Percentiles rank a stretch among this genome's conserved stretches.
phyloP scores from a whole-genome alignment of 805 yeast species.

The Suhomyces xylopsoci region DNA sequence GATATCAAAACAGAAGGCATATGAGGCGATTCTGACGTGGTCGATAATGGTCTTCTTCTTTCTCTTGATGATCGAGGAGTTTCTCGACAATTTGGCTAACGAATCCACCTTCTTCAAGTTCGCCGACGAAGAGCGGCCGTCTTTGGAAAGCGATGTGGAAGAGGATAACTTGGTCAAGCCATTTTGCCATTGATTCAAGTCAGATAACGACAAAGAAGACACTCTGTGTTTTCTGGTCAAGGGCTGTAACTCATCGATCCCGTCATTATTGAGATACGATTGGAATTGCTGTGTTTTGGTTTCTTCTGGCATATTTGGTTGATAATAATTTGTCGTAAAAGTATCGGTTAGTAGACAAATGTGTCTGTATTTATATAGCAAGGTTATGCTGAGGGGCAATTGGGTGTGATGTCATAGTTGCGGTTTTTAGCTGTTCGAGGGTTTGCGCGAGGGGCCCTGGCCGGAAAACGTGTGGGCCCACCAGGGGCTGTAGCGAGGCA shows the following conservation, averaged over 20 bases:
- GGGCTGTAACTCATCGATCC: slow-evolving; percentile 66
- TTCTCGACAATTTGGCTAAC: slow-evolving; percentile 44
- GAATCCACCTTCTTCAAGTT: slow-evolving; percentile 44
- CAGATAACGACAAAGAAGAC: slow-evolving; percentile 65
- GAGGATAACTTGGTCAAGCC: slow-evolving; percentile 41
- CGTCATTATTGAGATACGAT: slow-evolving; percentile 69
- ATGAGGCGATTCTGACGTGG: slow-evolving; percentile 71
- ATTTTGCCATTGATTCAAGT: slow-evolving; percentile 60
- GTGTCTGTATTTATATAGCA: slow-evolving; percentile 2
- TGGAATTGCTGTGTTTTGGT: slow-evolving; percentile 25
- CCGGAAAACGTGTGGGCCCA: background rate
- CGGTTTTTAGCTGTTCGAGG: background rate
- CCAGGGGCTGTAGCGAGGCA: background rate
- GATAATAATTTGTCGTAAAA: background rate
- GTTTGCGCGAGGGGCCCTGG: background rate
- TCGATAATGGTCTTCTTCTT: slow-evolving; percentile 55
- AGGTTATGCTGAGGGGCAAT: background rate
- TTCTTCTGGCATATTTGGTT: slow-evolving; percentile 6
- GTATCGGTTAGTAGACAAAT: background rate
- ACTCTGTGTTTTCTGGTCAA: slow-evolving; percentile 59
- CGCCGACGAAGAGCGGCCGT: slow-evolving; percentile 23
- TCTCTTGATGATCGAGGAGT: slow-evolving; percentile 44
- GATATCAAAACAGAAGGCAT: slow-evolving; percentile 89
- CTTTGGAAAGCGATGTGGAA: slow-evolving; percentile 33
- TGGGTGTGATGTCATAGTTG: slow-evolving; percentile 3